Evolutionary conservation across 2,329 filamentous ascomycete genomes (phyloP), one percentile per base, ranked within the genome.

Genomic region (Fonsecaea nubica): DNA sequence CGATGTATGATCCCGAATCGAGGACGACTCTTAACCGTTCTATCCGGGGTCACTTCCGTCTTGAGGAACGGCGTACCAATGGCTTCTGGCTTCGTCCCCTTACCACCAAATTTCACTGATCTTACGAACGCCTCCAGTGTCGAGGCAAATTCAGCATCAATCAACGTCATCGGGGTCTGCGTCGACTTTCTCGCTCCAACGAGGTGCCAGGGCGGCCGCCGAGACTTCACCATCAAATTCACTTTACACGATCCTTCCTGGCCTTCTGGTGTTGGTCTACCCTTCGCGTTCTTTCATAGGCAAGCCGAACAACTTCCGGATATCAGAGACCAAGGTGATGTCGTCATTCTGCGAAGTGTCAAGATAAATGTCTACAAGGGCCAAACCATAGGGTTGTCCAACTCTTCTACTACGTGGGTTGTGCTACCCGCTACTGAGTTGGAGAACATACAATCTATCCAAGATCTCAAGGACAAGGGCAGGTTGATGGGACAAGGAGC

Each of bases 101-200:
- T 67, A 10, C 83, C 83, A 2, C 63, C 75, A 1, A 77, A 77
- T 42, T 86, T 86, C 71, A 75, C 78, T 4, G 76, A 79, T 50
- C 77, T 86, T 76, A 83, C 71, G 74, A 78, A 68, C 6, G 67
- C 69, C 30, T 35, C 50, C 30, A 63, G 33, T n/a, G 58, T 50
- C 18, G 10, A 21, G 32, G 21, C 15, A 15, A 36, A 33, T 38
- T 42, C 57, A 13, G 32, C 45, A 30, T 21, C 13, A 4, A 65
- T 61, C 59, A 65, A 82, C 77, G 79, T 95, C 48, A 84, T 92
- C 58, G 93, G 92, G 1, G 77, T 94, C 4, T 85, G 94, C 3
- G 86, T 87, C 59, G 91, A 94, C 72, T 84, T 83, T 57, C 83
- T 86, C 64, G 77, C 82, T 0, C 85, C 87, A 0, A 81, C 80